Evolutionary conservation across 148 eudicot species (phyloP).

Genomic region (Polygonum aviculare): DNA sequence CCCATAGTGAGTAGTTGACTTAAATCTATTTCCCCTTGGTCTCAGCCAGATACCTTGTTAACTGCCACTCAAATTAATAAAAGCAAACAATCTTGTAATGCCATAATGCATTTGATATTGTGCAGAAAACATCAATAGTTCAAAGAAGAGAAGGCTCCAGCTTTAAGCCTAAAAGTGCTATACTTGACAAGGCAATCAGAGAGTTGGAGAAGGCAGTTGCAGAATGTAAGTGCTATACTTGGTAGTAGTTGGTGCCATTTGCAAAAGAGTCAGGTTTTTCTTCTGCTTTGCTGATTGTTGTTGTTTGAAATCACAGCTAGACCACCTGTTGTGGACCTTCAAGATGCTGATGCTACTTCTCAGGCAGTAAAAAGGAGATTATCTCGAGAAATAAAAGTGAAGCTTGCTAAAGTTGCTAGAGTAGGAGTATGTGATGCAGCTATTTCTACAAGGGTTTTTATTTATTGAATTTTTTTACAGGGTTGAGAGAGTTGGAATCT

Average conservation of each 20-base stretch:
- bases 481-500: not conserved
- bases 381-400: conserved; percentile 84
- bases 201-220: conserved; percentile 94
- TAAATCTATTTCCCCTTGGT: conserved; percentile 11
- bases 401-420: conserved; percentile 96
- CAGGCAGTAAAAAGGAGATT: conserved; percentile 85
- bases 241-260: not conserved
- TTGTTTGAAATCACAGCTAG: conserved; percentile 42
- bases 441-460: not conserved
- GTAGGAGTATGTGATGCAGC: conserved; percentile 46
- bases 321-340: conserved; percentile 63
- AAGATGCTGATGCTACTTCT: conserved; percentile 60
- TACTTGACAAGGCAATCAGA: conserved; percentile 80
- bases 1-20: conserved; percentile 57
- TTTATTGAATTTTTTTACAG: not conserved
- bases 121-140: conserved; percentile 47
- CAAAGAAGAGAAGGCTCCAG: conserved; percentile 73
- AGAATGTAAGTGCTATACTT: conserved; percentile 52
- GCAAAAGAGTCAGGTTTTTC: conserved; percentile 5
- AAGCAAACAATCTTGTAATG: not conserved
- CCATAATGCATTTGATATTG: not conserved
- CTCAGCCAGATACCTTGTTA: not conserved
- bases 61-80: not conserved
- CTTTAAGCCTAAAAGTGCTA: conserved; percentile 48
- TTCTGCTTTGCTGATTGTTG: conserved; percentile 1